phyloP scores from a whole-genome alignment of 2,329 filamentous ascomycete genomes.

The Aureobasidium leucospermi region DNA sequence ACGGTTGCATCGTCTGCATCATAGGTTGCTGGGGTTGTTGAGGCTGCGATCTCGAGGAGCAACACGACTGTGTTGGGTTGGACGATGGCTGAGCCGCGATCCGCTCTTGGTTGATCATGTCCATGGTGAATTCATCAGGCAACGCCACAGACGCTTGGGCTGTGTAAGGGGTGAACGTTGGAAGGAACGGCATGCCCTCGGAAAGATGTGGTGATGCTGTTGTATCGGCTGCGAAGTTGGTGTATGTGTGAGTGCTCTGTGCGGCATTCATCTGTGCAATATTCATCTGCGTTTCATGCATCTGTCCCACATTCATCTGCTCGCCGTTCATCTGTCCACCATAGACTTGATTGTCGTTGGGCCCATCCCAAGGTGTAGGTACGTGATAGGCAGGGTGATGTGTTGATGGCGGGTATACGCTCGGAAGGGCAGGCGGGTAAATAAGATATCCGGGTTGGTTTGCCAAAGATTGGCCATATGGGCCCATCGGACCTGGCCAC shows the following conservation, averaged over 20 bases:
- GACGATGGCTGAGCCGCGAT: constrained; percentile 5
- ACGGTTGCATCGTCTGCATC: not conserved
- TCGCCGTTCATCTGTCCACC: not conserved
- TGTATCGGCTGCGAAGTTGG: not conserved
- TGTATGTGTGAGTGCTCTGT: too few relatives aligned
- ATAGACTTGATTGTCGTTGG: not conserved
- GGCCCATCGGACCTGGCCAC: not conserved
- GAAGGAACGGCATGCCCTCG: too few relatives aligned
- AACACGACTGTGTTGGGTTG: constrained; percentile 14
- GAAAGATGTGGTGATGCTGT: not conserved
- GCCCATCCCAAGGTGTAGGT: too few relatives aligned
- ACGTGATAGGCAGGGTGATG: too few relatives aligned
- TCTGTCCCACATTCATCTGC: not conserved
- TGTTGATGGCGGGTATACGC: too few relatives aligned
- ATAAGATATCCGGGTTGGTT: too few relatives aligned
- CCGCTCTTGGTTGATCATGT: not conserved
- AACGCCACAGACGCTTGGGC: not conserved
- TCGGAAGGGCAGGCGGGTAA: too few relatives aligned
- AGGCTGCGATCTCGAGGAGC: constrained; percentile 2
- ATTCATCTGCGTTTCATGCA: too few relatives aligned
- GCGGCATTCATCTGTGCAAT: too few relatives aligned
- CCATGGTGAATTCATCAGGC: not conserved
- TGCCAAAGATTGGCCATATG: not conserved
- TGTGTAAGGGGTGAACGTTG: too few relatives aligned
- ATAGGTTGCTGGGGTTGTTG: not conserved